Percentiles rank a stretch among this genome's conserved stretches.
Evolutionary conservation across 768 basidiomycete genomes (phyloP).

Genomic region (Phallus indusiatus): DNA sequence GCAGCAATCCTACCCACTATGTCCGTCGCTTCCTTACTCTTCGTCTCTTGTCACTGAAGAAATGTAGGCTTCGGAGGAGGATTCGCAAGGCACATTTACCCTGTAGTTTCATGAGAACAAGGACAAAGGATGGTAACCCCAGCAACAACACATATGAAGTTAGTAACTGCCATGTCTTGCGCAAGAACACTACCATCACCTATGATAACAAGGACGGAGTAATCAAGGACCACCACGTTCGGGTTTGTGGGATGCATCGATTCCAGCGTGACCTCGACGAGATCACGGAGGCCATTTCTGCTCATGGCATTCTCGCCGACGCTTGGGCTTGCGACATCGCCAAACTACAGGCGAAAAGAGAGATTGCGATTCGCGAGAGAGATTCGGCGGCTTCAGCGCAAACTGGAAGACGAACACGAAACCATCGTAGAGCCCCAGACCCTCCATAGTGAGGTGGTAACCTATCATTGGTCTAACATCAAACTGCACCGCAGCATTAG

Average conservation of each 20-base stretch:
- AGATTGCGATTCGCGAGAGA: too few relatives aligned
- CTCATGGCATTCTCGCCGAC: conserved; percentile 14
- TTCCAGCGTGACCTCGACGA: conserved; percentile 27
- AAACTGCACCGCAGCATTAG: conserved; percentile 10
- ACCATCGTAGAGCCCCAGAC: conserved; percentile 10
- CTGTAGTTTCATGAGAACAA: conserved; percentile 24
- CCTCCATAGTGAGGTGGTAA: background rate
- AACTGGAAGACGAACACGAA: conserved; percentile 10
- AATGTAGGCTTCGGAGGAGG: conserved; percentile 15
- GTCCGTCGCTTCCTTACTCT: conserved; percentile 24
- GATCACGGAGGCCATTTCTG: conserved; percentile 18
- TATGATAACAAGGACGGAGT: conserved; percentile 23
- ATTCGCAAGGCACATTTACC: conserved; percentile 21
- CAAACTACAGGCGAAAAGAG: conserved; percentile 12
- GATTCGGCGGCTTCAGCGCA: too few relatives aligned
- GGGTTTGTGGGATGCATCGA: conserved; percentile 23
- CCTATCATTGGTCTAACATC: background rate
- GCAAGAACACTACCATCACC: conserved; percentile 17
- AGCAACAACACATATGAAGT: conserved; percentile 20
- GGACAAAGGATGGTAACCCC: conserved; percentile 15
- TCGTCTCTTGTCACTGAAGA: conserved; percentile 20
- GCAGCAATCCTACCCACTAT: conserved; percentile 22
- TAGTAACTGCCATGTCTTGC: conserved; percentile 23
- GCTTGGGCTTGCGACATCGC: conserved; percentile 16
- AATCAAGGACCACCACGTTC: conserved; percentile 21